phyloP scores from a whole-genome alignment of 306 rosid species.

The Prunus salicina region DNA sequence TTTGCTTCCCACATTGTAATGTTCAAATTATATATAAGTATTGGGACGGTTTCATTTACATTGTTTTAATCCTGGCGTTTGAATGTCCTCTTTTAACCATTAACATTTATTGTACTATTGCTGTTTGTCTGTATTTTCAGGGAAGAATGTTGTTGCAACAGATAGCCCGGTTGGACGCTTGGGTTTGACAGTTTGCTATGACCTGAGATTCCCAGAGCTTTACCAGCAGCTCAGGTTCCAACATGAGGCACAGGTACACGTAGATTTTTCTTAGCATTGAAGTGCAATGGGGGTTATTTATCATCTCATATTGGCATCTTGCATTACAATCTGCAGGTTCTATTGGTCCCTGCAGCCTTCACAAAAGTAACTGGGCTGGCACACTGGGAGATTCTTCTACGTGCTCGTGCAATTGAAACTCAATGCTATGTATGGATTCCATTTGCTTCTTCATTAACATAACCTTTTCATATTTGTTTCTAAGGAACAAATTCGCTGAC shows the following conservation, averaged over 20 bases:
- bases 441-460: constrained; percentile 10
- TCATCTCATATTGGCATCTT: constrained; percentile 17
- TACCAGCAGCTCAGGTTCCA: constrained; percentile 79
- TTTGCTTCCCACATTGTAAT: neutral
- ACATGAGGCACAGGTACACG: constrained; percentile 68
- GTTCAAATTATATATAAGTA: neutral
- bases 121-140: constrained; percentile 41
- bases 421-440: constrained; percentile 76
- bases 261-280: constrained; percentile 18
- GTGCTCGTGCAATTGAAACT: constrained; percentile 94
- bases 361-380: constrained; percentile 88
- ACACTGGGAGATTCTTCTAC: constrained; percentile 96
- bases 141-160: constrained; percentile 70
- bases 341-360: constrained; percentile 88
- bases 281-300: constrained; percentile 17
- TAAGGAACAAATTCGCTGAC: neutral
- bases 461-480: constrained; percentile 1
- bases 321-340: constrained; percentile 46
- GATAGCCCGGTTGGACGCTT: constrained; percentile 88
- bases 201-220: constrained; percentile 89
- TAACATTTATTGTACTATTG: too few relatives aligned
- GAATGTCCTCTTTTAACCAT: too few relatives aligned
- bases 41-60: too few relatives aligned
- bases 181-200: constrained; percentile 94
- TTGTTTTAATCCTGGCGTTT: too few relatives aligned